Conservation (phyloP, 2,329 filamentous ascomycete genomes). For the Lachnellula subtilissima region DNA sequence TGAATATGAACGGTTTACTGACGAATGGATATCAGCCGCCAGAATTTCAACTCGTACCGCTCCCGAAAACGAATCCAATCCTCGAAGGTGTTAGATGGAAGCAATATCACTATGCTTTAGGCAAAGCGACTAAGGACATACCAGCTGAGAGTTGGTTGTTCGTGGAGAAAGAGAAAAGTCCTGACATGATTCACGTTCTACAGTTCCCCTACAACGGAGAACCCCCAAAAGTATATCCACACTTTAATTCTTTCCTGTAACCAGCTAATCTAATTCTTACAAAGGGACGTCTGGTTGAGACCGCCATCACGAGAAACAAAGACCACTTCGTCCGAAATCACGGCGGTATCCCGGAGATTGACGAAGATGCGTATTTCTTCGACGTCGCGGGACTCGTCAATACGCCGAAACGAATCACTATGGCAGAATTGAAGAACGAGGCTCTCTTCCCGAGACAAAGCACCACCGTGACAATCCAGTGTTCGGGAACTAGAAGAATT, state of each 20-base stretch:
- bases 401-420: constrained; percentile 15
- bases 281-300: background rate
- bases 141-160: constrained; percentile 55
- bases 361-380: constrained; percentile 43
- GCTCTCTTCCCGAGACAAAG: constrained; percentile 20
- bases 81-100: constrained; percentile 54
- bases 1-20: too few relatives aligned
- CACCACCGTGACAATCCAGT: constrained; percentile 59
- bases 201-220: constrained; percentile 63
- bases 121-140: constrained; percentile 40
- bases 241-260: background rate
- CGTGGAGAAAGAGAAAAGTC: constrained; percentile 53
- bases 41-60: constrained; percentile 51
- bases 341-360: constrained; percentile 64
- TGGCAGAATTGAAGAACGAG: constrained; percentile 20
- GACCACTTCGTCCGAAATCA: constrained; percentile 69
- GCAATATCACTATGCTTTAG: constrained; percentile 51
- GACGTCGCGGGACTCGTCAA: constrained; percentile 21
- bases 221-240: constrained; percentile 39
- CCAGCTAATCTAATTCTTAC: background rate
- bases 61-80: constrained; percentile 54
- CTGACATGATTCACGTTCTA: constrained; percentile 56
- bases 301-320: constrained; percentile 53
- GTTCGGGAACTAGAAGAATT: constrained; percentile 62
- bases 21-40: constrained; percentile 29